Conservation (phyloP, 352 stramenopile species). For the Globisporangium barbulae region DNA sequence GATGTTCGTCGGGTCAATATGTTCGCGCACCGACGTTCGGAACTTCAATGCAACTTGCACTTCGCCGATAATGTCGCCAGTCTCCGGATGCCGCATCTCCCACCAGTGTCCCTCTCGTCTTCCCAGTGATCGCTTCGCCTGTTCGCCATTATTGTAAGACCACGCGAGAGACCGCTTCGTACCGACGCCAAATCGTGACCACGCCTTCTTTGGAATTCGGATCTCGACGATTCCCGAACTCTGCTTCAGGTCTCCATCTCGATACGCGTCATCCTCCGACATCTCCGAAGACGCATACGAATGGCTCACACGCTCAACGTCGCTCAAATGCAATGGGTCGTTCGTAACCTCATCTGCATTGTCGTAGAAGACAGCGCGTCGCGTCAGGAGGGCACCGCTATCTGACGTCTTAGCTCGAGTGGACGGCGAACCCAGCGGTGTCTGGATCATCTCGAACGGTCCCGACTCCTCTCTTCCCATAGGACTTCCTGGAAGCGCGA, state of each 20-base stretch:
- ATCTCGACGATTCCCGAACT: conserved; percentile 70
- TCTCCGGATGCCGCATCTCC: conserved; percentile 77
- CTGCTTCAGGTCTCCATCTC: conserved; percentile 26
- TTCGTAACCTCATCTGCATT: conserved; percentile 46
- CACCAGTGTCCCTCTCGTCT: conserved; percentile 81
- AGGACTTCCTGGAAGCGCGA: conserved; percentile 39
- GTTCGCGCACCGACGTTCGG: conserved; percentile 52
- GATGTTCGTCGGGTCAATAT: conserved; percentile 50
- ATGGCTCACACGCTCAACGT: conserved; percentile 59
- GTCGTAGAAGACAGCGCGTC: conserved; percentile 42
- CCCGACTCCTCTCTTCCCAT: conserved; percentile 47
- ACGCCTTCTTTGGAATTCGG: conserved; percentile 81
- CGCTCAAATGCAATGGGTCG: conserved; percentile 47
- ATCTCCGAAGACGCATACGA: conserved; percentile 66
- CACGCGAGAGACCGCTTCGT: conserved; percentile 69
- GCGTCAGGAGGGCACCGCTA: conserved; percentile 28
- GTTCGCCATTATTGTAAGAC: conserved; percentile 74
- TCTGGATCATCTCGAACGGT: conserved; percentile 69
- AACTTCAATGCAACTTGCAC: conserved; percentile 85
- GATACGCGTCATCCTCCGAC: conserved; percentile 37
- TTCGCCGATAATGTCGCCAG: conserved; percentile 69
- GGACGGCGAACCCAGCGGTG: conserved; percentile 44
- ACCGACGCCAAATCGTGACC: conserved; percentile 63
- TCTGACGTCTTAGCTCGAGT: conserved; percentile 16
- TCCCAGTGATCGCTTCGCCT: conserved; percentile 65